Percentiles rank a stretch among this genome's conserved stretches.
Conservation (phyloP, 495 filamentous ascomycete species). For the Polyplosphaeria fusca region DNA sequence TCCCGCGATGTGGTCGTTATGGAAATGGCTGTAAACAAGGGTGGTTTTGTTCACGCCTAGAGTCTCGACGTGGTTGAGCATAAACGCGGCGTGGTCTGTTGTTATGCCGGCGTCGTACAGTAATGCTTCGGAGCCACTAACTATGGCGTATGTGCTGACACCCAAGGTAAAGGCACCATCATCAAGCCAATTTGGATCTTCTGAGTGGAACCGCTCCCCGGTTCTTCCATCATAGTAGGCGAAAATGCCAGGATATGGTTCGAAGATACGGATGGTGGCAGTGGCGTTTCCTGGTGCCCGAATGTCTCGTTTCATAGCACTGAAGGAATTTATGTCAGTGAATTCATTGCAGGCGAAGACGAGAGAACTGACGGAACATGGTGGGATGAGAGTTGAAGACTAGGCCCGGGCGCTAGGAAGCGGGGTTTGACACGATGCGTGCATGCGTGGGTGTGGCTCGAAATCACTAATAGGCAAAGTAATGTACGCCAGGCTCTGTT, state of each 20-base stretch:
- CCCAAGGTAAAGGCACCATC: background rate
- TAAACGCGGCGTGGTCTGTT: background rate
- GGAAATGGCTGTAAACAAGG: conserved; percentile 6
- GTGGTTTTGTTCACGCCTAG: background rate
- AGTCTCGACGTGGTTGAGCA: conserved; percentile 2
- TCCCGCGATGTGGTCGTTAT: conserved; percentile 7
- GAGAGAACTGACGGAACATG: background rate
- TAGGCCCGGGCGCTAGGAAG: background rate
- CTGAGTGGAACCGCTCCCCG: background rate
- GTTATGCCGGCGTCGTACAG: conserved; percentile 3
- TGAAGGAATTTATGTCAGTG: background rate
- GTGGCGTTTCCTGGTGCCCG: background rate
- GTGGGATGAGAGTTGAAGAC: background rate
- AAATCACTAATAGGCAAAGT: background rate
- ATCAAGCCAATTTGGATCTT: background rate
- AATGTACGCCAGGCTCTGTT: no score
- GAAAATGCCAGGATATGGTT: background rate
- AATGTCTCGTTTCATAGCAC: background rate
- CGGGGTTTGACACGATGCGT: background rate
- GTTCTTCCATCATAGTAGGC: conserved; percentile 4
- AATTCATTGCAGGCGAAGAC: no score
- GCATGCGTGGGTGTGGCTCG: background rate
- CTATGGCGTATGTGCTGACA: background rate
- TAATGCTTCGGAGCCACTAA: background rate
- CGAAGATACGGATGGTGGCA: background rate